phyloP scores from a whole-genome alignment of 768 basidiomycete species.

The Serendipita indica region DNA sequence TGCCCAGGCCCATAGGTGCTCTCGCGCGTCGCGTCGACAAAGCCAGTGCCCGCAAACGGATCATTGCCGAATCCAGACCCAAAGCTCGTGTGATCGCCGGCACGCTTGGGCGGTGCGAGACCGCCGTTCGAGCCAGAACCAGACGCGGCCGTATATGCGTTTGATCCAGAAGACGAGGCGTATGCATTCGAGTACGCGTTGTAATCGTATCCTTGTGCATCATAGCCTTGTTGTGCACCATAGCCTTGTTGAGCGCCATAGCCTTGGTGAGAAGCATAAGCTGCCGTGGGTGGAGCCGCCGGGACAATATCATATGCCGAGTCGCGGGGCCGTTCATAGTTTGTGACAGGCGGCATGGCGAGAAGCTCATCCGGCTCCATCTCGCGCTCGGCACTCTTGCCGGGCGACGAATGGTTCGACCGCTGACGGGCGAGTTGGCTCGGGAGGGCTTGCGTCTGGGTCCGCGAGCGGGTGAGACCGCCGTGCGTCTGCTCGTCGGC shows the following conservation, averaged over 20 bases:
- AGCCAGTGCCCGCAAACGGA: constrained; percentile 6
- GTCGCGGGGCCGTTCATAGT: constrained; percentile 2
- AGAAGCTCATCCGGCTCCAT: background rate
- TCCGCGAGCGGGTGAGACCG: background rate
- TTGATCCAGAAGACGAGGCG: background rate
- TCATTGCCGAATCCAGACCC: background rate
- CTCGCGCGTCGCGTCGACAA: constrained; percentile 2
- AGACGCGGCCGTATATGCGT: too few species aligned
- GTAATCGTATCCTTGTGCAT: too few species aligned
- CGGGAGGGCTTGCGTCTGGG: background rate
- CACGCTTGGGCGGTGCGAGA: background rate
- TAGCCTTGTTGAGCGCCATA: background rate
- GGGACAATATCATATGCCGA: constrained; percentile 6
- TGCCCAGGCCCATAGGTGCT: constrained; percentile 6
- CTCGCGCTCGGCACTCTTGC: background rate
- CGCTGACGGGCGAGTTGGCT: background rate
- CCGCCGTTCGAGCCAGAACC: background rate
- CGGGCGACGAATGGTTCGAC: background rate
- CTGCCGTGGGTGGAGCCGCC: background rate
- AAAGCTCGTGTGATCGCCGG: background rate
- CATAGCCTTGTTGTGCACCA: background rate
- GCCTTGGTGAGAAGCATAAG: background rate
- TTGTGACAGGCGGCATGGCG: constrained; percentile 1
- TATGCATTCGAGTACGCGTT: constrained; percentile 1
- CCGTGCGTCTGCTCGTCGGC: background rate